Base-by-base conservation (phyloP, 768 basidiomycete genomes). In the Tylopilus sp. region DNA sequence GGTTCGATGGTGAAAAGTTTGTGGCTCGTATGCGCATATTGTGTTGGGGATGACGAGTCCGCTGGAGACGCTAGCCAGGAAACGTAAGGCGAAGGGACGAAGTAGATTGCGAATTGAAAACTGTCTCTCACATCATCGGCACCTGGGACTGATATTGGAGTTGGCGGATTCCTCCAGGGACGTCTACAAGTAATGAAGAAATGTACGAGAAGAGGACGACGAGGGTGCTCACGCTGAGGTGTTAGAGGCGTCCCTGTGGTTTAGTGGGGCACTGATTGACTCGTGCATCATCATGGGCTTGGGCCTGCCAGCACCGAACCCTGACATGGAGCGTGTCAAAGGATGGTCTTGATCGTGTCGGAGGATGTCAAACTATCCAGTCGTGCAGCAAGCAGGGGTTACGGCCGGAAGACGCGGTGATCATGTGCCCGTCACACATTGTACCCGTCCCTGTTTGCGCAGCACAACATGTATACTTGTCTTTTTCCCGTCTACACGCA, bases 221-320 rank as follows among this genome's bases (percentile, higher is more conserved):
- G n/a, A 38, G 46, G n/a, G 17, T 6, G 54, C 67, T 58, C 52
- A 64, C 69, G 17, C 10, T 5, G 57, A 46, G 33, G 45, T 21
- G 46, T 42, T 52, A 14, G 71, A 70, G 41, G 68, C 71, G 40
- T 71, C 70, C 60, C 70, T 71, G 44, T 54, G 42, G 58, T 64
- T 67, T 45, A 45, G 42, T 50, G 63, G 58, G 4, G 31, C 49
- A 33, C 53, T 12, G 19, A 31, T n/a, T 3, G 55, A 42, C 14
- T 54, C 62, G 41, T 60, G 55, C 13, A 53, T 45, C 49, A 52
- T 38, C 43, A 12, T 13, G 40, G 58, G 21, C 14, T 55, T 58
- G 46, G 25, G 42, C 50, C 58, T 57, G 48, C 56, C 47, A 45
- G 57, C 49, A 45, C 40, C 46, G 14, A 45, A 28, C 16, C 55